Evolutionary conservation across 306 rosid species (phyloP), one percentile per base, ranked within the genome.

Genomic region (Arachis stenosperma): DNA sequence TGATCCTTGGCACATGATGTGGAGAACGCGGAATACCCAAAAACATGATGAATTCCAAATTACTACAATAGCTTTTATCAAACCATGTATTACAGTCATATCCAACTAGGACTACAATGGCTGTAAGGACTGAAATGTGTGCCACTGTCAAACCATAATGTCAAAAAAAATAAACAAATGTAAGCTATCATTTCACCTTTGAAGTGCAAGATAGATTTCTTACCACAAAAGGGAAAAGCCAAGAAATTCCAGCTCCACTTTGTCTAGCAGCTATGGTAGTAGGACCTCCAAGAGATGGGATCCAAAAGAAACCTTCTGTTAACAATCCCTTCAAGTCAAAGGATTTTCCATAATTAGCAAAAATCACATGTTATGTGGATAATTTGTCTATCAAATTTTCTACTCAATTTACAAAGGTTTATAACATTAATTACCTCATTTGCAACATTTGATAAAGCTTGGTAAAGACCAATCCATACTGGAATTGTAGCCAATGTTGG

Each of bases 401-500:
- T 11, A 65, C 67, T 70, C 14, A 27, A 81, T 55, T 56, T 22
- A 68, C 14, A 69, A 36, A 62, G 57, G 50, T 48, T 39, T 27
- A 62, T 71, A 15, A 69, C 13, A 44, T 61, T 37, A 62, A 29
- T 79, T 84, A 91, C 99, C 91, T 95, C 99, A 71, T 95, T 95
- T 55, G 99, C 99, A 88, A 95, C 99, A 76, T 95, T 95, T 42
- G 99, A 95, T 62, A 91, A 93, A 65, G 99, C 99, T 84, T 95
- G 99, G 84, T 95, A 95, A 65, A 95, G 85, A 75, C 99, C 99
- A 74, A 95, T 91, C 96, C 96, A 95, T 41, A 95, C 99, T 8
- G 99, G 99, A 80, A 95, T 91, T 22, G 99, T 95, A 73, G 98
- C 99, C 88, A 95, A 85, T 75, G 99, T 95, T 39, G 99, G 99